These are phyloP conservation scores for Candida verbasci DNA, from an alignment of 805 yeast species.

Conservation along the genomic window DNA sequence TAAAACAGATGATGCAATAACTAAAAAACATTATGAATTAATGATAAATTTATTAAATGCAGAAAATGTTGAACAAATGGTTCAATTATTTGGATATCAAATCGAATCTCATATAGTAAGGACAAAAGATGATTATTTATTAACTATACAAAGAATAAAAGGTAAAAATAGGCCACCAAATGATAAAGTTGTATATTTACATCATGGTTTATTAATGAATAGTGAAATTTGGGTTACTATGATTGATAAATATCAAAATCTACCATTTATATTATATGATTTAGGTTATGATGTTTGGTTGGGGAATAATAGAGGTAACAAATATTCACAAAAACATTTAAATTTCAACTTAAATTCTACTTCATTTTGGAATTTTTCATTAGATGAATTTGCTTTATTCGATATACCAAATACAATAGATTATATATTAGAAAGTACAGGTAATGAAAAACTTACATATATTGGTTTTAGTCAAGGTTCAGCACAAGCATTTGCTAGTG, in stretches of 20 bases:
- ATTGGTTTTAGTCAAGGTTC: constrained; percentile 94
- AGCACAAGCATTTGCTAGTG: constrained; percentile 86
- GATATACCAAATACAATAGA: constrained; percentile 85
- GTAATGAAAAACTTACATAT: constrained; percentile 46
- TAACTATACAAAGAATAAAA: constrained; percentile 66
- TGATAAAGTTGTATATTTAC: constrained; percentile 64
- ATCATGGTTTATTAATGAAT: constrained; percentile 88
- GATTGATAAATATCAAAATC: constrained; percentile 33
- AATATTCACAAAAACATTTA: constrained; percentile 78
- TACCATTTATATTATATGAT: constrained; percentile 76
- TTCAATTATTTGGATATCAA: constrained; percentile 60
- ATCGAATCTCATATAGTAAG: constrained; percentile 73
- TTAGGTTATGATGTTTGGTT: constrained; percentile 92
- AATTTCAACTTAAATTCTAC: constrained; percentile 27
- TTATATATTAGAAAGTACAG: constrained; percentile 56
- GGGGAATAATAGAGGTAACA: constrained; percentile 61
- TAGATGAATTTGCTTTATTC: constrained; percentile 87
- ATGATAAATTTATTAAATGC: constrained; percentile 43
- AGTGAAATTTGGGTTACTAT: constrained; percentile 69
- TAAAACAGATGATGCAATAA: constrained; percentile 14
- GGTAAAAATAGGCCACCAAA: constrained; percentile 11
- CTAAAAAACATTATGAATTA: constrained; percentile 19
- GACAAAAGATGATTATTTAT: constrained; percentile 72
- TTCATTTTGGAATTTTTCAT: constrained; percentile 82
- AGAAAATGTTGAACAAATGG: constrained; percentile 58